These are phyloP conservation scores for Anisogramma anomala DNA, from an alignment of 2,329 filamentous ascomycete species.

Conservation along the genomic window DNA sequence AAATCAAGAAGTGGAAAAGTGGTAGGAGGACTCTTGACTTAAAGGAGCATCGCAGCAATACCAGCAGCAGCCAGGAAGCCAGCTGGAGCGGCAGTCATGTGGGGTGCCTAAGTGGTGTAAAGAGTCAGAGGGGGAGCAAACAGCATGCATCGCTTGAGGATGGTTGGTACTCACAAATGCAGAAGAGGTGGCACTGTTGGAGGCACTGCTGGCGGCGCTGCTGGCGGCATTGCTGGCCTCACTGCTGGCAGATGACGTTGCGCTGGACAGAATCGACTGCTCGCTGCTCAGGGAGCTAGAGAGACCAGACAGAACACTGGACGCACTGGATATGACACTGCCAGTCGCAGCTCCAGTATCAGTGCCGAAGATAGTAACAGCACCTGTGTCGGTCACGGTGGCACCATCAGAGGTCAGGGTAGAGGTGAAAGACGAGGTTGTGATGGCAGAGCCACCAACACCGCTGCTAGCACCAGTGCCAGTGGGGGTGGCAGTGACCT, in stretches of 20 bases:
- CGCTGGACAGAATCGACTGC: conserved; percentile 16
- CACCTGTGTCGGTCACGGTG: conserved; percentile 25
- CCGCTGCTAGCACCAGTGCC: conserved; percentile 15
- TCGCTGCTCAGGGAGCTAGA: conserved; percentile 14
- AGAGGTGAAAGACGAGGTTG: conserved; percentile 28
- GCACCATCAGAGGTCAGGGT: conserved; percentile 24
- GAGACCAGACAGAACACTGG: conserved; percentile 13
- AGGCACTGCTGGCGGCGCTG: conserved; percentile 15
- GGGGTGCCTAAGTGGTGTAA: conserved; percentile 21
- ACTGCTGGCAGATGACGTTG: neutral
- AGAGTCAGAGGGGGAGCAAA: conserved; percentile 6
- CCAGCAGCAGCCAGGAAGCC: conserved; percentile 39
- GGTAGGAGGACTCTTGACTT: conserved; percentile 18
- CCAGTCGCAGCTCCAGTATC: conserved; percentile 16
- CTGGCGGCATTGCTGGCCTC: conserved; percentile 14
- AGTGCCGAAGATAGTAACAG: conserved; percentile 24
- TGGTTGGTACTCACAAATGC: conserved; percentile 19
- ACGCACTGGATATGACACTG: conserved; percentile 9
- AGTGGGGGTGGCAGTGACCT: conserved; percentile 14
- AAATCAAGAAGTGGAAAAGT: conserved; percentile 1
- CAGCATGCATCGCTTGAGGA: neutral
- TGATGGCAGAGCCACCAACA: conserved; percentile 17
- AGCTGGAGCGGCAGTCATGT: conserved; percentile 33
- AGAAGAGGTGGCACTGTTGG: conserved; percentile 15
- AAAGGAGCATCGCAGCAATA: conserved; percentile 37